Evolutionary conservation across 345 rosid genomes (phyloP), one percentile per base, ranked within the genome.

Genomic region (Linum lewisii): DNA sequence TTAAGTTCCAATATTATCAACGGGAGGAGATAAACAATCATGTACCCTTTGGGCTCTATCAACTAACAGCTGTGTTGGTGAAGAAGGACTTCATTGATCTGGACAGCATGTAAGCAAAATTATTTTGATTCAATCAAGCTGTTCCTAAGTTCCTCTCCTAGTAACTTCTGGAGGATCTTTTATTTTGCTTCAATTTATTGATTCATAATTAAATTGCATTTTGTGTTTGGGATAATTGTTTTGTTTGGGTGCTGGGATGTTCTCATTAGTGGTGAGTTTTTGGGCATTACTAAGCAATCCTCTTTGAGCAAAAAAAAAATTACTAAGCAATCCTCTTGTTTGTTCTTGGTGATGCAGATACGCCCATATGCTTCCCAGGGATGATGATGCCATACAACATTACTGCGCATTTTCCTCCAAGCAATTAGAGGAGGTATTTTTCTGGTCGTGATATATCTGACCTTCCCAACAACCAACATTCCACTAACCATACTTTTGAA

Each of bases 1-100:
- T 84, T 72, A 94, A 94, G 85, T 90, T 94, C 72, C 97, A 94
- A 76, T 87, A 78, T 76, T 87, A 94, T 77, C 99, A 90, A 72
- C 76, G 85, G 36, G 66, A 78, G 80, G 99, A 94, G 78, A 92
- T 94, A 74, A 80, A 73, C 74, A 66, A 73, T 71, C 84, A 82
- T 54, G 91, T 82, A 57, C 97, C 96, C 34, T 81, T 73, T 77
- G 93, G 99, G 73, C 93, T 94, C 34, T 90, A 81, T 75, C 81
- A 79, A 78, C 95, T 94, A 65, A 81, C 99, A 60, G 97, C 97
- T 62, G 78, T 87, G 76, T 74, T 94, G 74, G 95, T 94, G 77
- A 94, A 78, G 83, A 80, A 90, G 69, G 82, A 85, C 16, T 94
- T 90, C 70, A 90, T 94, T 74, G 84, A 83, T 74, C 97, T 94